A percentile compares a stretch with the other conserved stretches of the same genome.
Conservation (phyloP, 2,329 filamentous ascomycete species). For the Echinosphaeria canescens region DNA sequence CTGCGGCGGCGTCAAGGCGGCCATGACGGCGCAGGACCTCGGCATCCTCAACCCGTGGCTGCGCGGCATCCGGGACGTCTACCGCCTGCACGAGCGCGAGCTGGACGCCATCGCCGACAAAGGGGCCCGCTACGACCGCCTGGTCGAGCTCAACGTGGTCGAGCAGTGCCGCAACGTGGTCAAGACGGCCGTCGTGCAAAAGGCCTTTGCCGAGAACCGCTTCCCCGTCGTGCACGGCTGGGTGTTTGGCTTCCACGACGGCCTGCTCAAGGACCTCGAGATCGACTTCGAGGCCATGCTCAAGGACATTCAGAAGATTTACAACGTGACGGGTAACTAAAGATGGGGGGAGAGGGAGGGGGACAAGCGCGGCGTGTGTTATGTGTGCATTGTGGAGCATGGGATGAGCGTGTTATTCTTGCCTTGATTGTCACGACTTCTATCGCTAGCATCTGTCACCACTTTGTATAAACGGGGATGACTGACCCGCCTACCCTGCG, state of each 20-base stretch:
- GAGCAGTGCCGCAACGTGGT: conserved; percentile 60
- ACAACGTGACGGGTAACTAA: conserved; percentile 24
- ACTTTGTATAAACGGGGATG: too few relatives aligned
- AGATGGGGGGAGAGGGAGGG: too few relatives aligned
- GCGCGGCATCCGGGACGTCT: conserved; percentile 53
- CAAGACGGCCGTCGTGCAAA: conserved; percentile 62
- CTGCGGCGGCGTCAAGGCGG: conserved; percentile 56
- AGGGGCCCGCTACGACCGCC: conserved; percentile 38
- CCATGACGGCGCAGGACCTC: conserved; percentile 48
- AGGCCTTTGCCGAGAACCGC: conserved; percentile 38
- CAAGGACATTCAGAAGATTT: conserved; percentile 34
- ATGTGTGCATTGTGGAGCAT: too few relatives aligned
- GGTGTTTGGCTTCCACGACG: conserved; percentile 50
- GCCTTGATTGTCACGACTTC: too few relatives aligned
- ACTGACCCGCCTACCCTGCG: too few relatives aligned
- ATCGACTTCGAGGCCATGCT: conserved; percentile 30
- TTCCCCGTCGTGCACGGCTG: conserved; percentile 54
- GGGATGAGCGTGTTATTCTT: too few relatives aligned
- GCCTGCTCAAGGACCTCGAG: conserved; percentile 37
- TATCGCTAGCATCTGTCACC: too few relatives aligned
- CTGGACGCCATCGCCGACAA: conserved; percentile 39
- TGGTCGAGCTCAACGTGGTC: conserved; percentile 70
- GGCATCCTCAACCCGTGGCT: conserved; percentile 56
- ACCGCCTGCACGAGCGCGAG: conserved; percentile 48
- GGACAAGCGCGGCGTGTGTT: too few relatives aligned